Percentiles rank a stretch among this genome's conserved stretches.
phyloP scores from a whole-genome alignment of 352 stramenopile genomes.

The Phytophthora boehmeriae region DNA sequence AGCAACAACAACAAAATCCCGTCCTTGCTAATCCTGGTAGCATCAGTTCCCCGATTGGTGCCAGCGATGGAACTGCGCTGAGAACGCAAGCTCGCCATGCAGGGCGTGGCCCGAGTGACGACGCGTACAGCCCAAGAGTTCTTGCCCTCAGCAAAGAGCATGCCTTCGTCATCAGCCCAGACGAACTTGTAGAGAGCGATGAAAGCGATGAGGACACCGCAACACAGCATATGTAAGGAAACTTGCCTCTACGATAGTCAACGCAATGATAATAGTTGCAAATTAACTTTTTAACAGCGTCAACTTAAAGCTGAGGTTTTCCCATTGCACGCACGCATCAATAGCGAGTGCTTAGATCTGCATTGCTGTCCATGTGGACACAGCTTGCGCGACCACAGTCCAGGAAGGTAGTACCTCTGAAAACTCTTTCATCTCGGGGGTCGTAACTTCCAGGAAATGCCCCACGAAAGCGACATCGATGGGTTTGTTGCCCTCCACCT shows the following conservation, averaged over 20 bases:
- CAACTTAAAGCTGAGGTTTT: background rate
- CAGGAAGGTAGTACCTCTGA: slow-evolving; percentile 51
- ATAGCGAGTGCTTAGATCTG: slow-evolving; percentile 51
- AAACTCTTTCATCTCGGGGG: slow-evolving; percentile 56
- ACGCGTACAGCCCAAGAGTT: slow-evolving; percentile 2
- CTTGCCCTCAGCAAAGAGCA: slow-evolving; percentile 6
- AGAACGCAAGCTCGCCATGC: slow-evolving; percentile 17
- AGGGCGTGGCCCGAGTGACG: slow-evolving; percentile 13
- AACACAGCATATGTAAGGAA: no score
- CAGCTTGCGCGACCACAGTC: slow-evolving; percentile 42
- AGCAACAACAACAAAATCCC: background rate
- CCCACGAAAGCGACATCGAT: slow-evolving; percentile 72
- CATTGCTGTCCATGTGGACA: slow-evolving; percentile 67
- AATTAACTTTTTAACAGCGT: background rate
- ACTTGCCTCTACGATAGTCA: no score
- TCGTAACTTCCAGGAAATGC: slow-evolving; percentile 65
- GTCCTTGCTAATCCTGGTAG: slow-evolving; percentile 1
- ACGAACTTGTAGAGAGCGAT: slow-evolving; percentile 34
- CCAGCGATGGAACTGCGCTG: slow-evolving; percentile 6
- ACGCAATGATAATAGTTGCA: background rate
- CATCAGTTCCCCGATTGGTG: background rate
- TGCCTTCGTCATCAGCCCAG: slow-evolving; percentile 32
- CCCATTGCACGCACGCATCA: background rate
- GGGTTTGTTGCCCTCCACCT: slow-evolving; percentile 47
- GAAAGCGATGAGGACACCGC: slow-evolving; percentile 26